phyloP scores from a whole-genome alignment of 768 basidiomycete genomes.

The Macrolepiota fuliginosa region DNA sequence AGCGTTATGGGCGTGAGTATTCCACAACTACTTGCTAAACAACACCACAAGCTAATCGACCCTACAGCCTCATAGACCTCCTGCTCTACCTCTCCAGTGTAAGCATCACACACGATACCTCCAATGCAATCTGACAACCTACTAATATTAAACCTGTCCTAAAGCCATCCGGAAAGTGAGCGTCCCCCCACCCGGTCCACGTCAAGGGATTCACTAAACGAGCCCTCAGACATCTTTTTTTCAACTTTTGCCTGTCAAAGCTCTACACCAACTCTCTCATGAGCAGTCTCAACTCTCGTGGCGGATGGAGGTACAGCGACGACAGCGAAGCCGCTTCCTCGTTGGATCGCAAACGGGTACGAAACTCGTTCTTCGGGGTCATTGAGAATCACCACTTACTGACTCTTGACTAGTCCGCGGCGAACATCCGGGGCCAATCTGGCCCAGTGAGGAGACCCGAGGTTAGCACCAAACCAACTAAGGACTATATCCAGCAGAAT shows the following conservation, averaged over 20 bases:
- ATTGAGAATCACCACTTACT: not conserved
- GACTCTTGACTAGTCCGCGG: not conserved
- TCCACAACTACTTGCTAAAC: not conserved
- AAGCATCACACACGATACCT: not conserved
- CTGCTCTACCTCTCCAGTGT: conserved; percentile 21
- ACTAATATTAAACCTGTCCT: not conserved
- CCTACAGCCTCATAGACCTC: conserved; percentile 16
- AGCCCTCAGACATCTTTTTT: conserved; percentile 30
- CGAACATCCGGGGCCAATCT: not conserved
- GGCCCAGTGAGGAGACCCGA: not conserved
- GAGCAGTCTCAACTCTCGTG: conserved; percentile 34
- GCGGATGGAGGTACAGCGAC: conserved; percentile 25
- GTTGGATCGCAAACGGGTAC: conserved; percentile 1
- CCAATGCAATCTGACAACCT: not conserved
- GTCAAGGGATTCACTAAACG: not conserved
- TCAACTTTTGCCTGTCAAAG: conserved; percentile 38
- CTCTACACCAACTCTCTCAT: conserved; percentile 41
- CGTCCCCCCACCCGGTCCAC: not conserved
- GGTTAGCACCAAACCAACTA: not conserved
- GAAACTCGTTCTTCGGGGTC: not conserved
- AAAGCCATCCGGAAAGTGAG: conserved; percentile 17
- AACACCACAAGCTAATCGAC: not conserved
- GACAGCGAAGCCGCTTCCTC: not conserved
- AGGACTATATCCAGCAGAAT: not conserved
- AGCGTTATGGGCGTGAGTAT: conserved; percentile 9